Conservation (phyloP, 176 grass and related monocot genomes). For the Leersia perrieri region DNA sequence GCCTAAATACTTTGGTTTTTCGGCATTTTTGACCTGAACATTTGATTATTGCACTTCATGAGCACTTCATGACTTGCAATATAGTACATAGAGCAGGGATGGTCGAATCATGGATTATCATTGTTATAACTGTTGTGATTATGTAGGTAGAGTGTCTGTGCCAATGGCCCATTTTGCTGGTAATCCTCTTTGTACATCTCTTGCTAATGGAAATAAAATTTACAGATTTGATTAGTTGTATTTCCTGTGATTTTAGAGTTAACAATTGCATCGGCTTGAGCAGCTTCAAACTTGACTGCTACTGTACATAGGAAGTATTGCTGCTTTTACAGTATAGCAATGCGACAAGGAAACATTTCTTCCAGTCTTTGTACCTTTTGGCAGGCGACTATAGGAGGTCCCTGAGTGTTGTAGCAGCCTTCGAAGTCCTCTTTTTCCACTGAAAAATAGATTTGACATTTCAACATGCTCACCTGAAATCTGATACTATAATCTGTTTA, state of each 20-base stretch:
- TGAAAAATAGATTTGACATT: background rate
- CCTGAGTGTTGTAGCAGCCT: constrained; percentile 24
- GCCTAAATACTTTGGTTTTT: background rate
- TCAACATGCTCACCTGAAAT: background rate
- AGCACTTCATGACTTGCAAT: background rate
- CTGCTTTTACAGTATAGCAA: too few species aligned
- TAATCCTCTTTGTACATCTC: too few species aligned
- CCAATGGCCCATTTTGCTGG: too few species aligned
- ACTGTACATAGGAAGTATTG: too few species aligned
- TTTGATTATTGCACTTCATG: background rate
- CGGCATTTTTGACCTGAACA: background rate
- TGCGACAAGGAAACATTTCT: too few species aligned
- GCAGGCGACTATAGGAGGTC: constrained; percentile 31
- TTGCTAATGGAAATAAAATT: too few species aligned
- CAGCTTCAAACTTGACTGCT: too few species aligned
- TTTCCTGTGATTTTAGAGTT: too few species aligned
- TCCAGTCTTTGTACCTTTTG: background rate
- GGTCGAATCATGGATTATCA: background rate
- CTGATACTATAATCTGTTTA: too few species aligned
- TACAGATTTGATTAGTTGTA: too few species aligned
- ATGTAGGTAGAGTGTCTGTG: background rate
- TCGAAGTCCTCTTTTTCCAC: constrained; percentile 19
- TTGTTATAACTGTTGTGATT: background rate
- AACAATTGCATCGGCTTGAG: too few species aligned
- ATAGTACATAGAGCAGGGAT: background rate